Evolutionary conservation across 2,329 filamentous ascomycete genomes (phyloP), one percentile per base, ranked within the genome.

Genomic region (Berkeleyomyces rouxiae): DNA sequence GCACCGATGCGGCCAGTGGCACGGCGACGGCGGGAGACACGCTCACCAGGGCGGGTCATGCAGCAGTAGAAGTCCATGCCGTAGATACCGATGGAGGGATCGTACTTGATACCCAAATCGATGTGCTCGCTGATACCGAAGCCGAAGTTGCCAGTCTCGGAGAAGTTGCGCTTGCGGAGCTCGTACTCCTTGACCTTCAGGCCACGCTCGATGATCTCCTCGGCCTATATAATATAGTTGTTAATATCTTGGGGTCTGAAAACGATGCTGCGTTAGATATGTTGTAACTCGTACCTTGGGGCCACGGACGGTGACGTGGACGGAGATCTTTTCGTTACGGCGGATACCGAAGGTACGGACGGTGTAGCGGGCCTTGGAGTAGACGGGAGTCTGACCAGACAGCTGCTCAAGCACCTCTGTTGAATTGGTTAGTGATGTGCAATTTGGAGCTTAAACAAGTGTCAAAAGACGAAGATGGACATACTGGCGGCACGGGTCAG

Each of bases 131-230:
- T 90, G 83, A 99, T 99, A 83, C 93, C 93, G 85, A 99, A 99
- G 72, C 93, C 93, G 77, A 99, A 99, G 88, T 96, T 96, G 77
- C 93, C 93, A 70, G 92, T 97, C 85, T 96, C 90, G 76, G 87
- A 92, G 88, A 99, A 99, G 89, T 99, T 99, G 80, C 88, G 87
- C 86, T 93, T 96, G 81, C 90, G 88, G 73, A 99, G 84, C 80
- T 99, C 93, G 83, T 99, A 99, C 82, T 99, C 93, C 90, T 99
- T 99, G 86, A 99, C 93, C 87, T 99, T 99, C 77, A 99, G 88
- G 77, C 93, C 93, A 85, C 93, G 92, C 89, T 99, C 93, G 75
- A 99, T 87, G 74, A 99, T 99, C 82, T 99, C 93, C 85, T 99
- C 93, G 68, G 93, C 93, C 87, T 83, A 63, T 31, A 13, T 9